Evolutionary conservation across 805 yeast genomes (phyloP).

Genomic region (Wickerhamomyces mucosus): DNA sequence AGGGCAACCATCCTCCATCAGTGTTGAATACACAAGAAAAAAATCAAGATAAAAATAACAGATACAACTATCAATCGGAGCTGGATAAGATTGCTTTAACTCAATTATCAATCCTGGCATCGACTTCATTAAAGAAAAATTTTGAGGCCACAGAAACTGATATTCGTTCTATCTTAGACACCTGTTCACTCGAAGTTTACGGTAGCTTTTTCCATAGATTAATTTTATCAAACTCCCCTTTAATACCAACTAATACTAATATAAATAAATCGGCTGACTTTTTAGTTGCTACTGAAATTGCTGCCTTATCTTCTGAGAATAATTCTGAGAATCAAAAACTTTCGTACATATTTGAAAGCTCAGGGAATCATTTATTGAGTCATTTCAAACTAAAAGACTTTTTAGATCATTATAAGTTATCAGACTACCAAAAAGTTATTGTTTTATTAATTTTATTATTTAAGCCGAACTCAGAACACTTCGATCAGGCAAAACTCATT

Average conservation of each 20-base stretch:
- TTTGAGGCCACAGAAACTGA: constrained; percentile 31
- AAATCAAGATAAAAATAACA: constrained; percentile 3
- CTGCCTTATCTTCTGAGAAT: constrained; percentile 11
- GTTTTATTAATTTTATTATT: constrained; percentile 11
- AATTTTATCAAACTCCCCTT: constrained; percentile 22
- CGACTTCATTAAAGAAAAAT: constrained; percentile 32
- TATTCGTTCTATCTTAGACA: constrained; percentile 36
- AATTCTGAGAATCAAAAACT: constrained; percentile 5
- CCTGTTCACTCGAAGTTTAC: constrained; percentile 24
- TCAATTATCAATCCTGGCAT: constrained; percentile 43
- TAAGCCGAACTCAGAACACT: constrained; percentile 4
- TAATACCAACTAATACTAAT: constrained; percentile 15
- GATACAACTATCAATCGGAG: constrained; percentile 5
- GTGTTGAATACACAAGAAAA: neutral
- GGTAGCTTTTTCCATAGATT: constrained; percentile 24
- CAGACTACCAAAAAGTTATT: constrained; percentile 15
- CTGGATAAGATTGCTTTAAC: constrained; percentile 31
- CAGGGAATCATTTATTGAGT: constrained; percentile 21
- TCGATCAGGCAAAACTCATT: constrained; percentile 5
- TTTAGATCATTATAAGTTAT: constrained; percentile 18
- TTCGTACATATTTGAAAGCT: constrained; percentile 7
- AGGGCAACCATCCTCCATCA: neutral
- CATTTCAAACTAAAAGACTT: constrained; percentile 23
- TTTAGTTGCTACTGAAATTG: constrained; percentile 18
- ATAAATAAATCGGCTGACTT: constrained; percentile 9